A percentile compares a stretch with the other conserved stretches of the same genome.
Evolutionary conservation across 169 alveolate genomes (phyloP).

Genomic region (Eimeria praecox): DNA sequence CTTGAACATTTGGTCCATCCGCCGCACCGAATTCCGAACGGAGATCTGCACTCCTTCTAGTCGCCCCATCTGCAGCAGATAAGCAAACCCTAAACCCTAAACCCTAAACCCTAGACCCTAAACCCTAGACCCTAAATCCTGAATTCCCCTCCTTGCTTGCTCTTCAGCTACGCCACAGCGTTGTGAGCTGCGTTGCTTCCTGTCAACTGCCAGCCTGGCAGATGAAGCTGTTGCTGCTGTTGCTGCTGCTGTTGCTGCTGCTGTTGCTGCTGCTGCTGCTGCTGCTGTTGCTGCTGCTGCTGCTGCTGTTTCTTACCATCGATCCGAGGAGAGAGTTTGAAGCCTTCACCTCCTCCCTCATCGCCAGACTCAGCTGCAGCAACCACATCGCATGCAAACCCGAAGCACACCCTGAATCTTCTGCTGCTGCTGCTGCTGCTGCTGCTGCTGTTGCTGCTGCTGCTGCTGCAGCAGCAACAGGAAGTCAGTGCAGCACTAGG

Average conservation of each 20-base stretch:
- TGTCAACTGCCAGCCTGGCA: constrained; percentile 1
- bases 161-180: neutral
- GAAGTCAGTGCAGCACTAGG: neutral
- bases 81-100: constrained; percentile 2
- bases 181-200: neutral
- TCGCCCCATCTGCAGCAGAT: constrained; percentile 57
- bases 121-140: neutral
- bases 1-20: constrained; percentile 77
- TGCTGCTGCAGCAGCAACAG: neutral
- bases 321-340: constrained; percentile 72
- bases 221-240: neutral
- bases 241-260: constrained; percentile 7
- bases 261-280: constrained; percentile 14
- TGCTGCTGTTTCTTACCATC: constrained; percentile 65
- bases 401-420: neutral
- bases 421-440: neutral
- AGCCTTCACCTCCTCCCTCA: constrained; percentile 80
- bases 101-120: constrained; percentile 15
- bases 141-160: neutral
- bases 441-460: neutral
- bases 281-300: constrained; percentile 23
- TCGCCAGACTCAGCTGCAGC: constrained; percentile 80
- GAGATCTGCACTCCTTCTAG: constrained; percentile 79
- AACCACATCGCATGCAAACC: neutral
- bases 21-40: constrained; percentile 69